A percentile compares a stretch with the other conserved stretches of the same genome.
Conservation (phyloP, 2,329 filamentous ascomycete genomes). For the Cercospora janseana region DNA sequence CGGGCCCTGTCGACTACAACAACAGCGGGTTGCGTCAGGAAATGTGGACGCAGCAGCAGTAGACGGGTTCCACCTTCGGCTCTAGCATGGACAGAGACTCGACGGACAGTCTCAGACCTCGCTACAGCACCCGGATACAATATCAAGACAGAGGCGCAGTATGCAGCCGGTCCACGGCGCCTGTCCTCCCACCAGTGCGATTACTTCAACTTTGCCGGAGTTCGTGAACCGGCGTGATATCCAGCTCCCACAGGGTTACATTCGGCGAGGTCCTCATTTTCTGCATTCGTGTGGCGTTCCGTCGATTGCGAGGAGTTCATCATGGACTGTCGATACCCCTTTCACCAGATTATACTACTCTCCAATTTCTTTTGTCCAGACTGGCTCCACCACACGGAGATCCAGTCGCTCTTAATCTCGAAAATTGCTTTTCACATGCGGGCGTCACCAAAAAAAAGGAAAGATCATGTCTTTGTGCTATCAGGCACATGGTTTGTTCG, state of each 20-base stretch:
- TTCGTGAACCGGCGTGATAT: constrained; percentile 31
- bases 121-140: not conserved
- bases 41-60: constrained; percentile 51
- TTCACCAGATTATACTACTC: constrained; percentile 19
- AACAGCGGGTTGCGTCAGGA: constrained; percentile 47
- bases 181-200: constrained; percentile 15
- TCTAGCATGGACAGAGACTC: not conserved
- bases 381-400: constrained; percentile 16
- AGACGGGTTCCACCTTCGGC: constrained; percentile 2
- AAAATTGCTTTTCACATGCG: constrained; percentile 12
- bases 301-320: constrained; percentile 17
- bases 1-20: constrained; percentile 62
- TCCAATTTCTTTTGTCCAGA: constrained; percentile 25
- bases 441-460: constrained; percentile 18
- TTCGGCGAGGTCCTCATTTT: constrained; percentile 21
- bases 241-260: constrained; percentile 25
- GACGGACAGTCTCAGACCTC: not conserved
- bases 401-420: constrained; percentile 20
- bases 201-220: constrained; percentile 26
- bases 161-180: not conserved
- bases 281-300: constrained; percentile 20
- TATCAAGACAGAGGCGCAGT: not conserved
- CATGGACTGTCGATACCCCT: constrained; percentile 20
- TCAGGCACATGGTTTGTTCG: constrained; percentile 8
- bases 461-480: constrained; percentile 5